Percentiles rank a stretch among this genome's conserved stretches.
These are phyloP conservation scores for Microbotryum lychnidis-dioicae DNA, from an alignment of 1,284 basidiomycete genomes.

Conservation along the genomic window DNA sequence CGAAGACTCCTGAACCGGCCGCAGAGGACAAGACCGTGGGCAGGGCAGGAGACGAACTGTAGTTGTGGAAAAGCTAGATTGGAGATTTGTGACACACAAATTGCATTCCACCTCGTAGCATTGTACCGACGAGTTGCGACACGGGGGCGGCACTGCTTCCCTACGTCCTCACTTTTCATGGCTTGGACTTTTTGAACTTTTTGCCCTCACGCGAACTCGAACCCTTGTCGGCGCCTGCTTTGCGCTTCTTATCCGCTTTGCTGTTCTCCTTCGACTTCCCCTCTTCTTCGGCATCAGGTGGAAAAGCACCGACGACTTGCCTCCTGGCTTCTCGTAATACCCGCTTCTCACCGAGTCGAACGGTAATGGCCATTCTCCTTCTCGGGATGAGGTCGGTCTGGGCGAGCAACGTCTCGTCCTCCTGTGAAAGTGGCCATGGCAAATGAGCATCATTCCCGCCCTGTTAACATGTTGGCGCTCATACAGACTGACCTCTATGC, in stretches of 20 bases:
- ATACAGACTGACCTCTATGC: slow-evolving; percentile 45
- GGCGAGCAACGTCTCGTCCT: slow-evolving; percentile 49
- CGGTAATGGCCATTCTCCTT: slow-evolving; percentile 57
- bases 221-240: neutral
- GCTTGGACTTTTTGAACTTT: slow-evolving; percentile 6
- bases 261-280: neutral
- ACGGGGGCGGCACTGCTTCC: too few relatives aligned
- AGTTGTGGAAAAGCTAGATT: too few relatives aligned
- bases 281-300: neutral
- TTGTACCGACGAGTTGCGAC: too few relatives aligned
- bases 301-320: slow-evolving; percentile 12
- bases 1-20: too few relatives aligned
- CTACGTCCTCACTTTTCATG: too few relatives aligned
- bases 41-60: too few relatives aligned
- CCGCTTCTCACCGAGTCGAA: slow-evolving; percentile 71
- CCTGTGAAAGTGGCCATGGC: slow-evolving; percentile 38
- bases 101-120: too few relatives aligned
- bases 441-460: neutral
- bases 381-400: slow-evolving; percentile 41
- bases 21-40: too few relatives aligned
- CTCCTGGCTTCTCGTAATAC: slow-evolving; percentile 47
- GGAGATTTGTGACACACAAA: too few relatives aligned
- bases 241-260: slow-evolving; percentile 13
- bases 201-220: neutral
- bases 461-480: slow-evolving; percentile 6